phyloP scores from a whole-genome alignment of 805 yeast genomes.

The Debaryomyces hansenii region DNA sequence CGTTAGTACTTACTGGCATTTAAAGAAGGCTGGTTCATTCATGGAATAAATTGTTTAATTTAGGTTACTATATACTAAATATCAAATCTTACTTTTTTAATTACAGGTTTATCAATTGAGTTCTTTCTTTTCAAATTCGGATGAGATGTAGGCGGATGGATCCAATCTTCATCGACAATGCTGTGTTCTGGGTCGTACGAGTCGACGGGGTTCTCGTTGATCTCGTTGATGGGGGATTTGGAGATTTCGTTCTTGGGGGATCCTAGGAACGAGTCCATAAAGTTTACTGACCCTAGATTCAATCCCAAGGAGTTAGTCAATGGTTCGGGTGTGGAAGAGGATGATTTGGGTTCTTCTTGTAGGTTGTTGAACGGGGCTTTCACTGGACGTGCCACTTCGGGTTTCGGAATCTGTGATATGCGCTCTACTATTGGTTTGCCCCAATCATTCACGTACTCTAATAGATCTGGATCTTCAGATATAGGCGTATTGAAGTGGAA shows the following conservation, averaged over 20 bases:
- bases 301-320: conserved; percentile 21
- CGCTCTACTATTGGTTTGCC: conserved; percentile 18
- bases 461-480: conserved; percentile 10
- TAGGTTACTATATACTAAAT: conserved; percentile 1
- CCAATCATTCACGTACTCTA: conserved; percentile 14
- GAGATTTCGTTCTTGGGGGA: conserved; percentile 15
- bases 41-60: conserved; percentile 9
- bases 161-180: conserved; percentile 4
- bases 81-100: conserved; percentile 35
- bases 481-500: conserved; percentile 14
- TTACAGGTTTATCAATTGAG: conserved; percentile 11
- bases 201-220: conserved; percentile 17
- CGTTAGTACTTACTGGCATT: conserved; percentile 73
- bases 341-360: neutral
- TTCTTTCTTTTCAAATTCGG: conserved; percentile 25
- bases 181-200: conserved; percentile 22
- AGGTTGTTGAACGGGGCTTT: neutral
- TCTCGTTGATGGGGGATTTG: conserved; percentile 3
- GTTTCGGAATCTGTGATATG: neutral
- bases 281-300: conserved; percentile 16
- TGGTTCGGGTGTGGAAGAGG: conserved; percentile 5
- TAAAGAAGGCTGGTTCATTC: conserved; percentile 78
- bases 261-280: conserved; percentile 14
- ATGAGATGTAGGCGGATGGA: conserved; percentile 4
- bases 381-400: neutral